Conservation (phyloP, 371 early-diverging fungal genomes). For the Blakeslea trispora region DNA sequence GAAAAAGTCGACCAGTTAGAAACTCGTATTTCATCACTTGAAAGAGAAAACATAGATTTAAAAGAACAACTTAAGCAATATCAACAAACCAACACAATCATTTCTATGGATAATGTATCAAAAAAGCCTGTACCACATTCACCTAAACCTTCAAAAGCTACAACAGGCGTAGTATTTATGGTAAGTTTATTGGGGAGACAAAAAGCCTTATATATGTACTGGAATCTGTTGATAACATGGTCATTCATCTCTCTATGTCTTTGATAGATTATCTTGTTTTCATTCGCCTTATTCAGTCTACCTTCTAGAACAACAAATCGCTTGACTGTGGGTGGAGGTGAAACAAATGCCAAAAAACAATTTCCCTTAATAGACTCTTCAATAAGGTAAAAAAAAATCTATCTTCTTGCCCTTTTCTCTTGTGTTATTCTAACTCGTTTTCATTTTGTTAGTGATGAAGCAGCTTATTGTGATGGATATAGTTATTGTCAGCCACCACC, state of each 20-base stretch:
- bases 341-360: slow-evolving; percentile 8
- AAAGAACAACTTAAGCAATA: slow-evolving; percentile 8
- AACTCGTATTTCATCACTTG: slow-evolving; percentile 37
- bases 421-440: too few relatives aligned
- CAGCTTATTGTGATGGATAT: slow-evolving; percentile 1
- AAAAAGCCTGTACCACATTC: slow-evolving; percentile 13
- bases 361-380: slow-evolving; percentile 29
- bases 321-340: slow-evolving; percentile 55
- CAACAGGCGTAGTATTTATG: slow-evolving; percentile 71
- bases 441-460: neutral
- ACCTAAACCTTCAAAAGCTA: slow-evolving; percentile 27
- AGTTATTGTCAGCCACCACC: neutral
- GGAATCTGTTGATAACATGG: too few relatives aligned
- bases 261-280: slow-evolving; percentile 61
- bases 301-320: slow-evolving; percentile 48
- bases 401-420: too few relatives aligned
- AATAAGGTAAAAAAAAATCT: slow-evolving; percentile 1
- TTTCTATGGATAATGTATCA: neutral
- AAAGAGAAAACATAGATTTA: slow-evolving; percentile 34
- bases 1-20: slow-evolving; percentile 61
- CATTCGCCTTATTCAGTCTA: slow-evolving; percentile 62
- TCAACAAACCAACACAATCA: neutral
- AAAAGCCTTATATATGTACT: too few relatives aligned
- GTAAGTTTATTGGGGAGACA: too few relatives aligned
- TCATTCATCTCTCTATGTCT: slow-evolving; percentile 6